Conservation (phyloP, 1,284 basidiomycete genomes). For the Coniferiporia weirii region DNA sequence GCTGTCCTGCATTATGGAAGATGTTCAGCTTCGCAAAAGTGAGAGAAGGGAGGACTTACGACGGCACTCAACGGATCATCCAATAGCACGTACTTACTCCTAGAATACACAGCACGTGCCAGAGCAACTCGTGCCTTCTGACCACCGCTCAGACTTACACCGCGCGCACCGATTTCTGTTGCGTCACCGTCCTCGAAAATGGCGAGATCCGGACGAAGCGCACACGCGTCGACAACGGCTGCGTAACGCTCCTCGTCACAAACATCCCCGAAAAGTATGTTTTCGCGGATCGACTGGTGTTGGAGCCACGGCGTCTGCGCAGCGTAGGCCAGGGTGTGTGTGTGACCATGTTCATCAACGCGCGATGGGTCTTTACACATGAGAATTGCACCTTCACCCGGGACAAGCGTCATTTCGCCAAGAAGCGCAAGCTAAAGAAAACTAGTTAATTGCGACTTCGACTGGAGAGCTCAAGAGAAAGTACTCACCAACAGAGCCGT, state of each 20-base stretch:
- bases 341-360: constrained; percentile 58
- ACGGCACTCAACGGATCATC: constrained; percentile 73
- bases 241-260: constrained; percentile 62
- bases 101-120: constrained; percentile 63
- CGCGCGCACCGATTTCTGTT: constrained; percentile 50
- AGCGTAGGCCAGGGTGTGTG: constrained; percentile 76
- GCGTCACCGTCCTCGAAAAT: constrained; percentile 71
- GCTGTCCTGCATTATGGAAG: constrained; percentile 46
- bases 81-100: constrained; percentile 58
- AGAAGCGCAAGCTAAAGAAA: constrained; percentile 39
- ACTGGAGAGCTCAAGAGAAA: constrained; percentile 5
- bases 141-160: constrained; percentile 60
- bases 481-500: constrained; percentile 56
- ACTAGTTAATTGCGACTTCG: constrained; percentile 35
- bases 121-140: constrained; percentile 69
- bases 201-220: constrained; percentile 65
- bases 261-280: constrained; percentile 67
- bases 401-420: constrained; percentile 55
- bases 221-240: constrained; percentile 66
- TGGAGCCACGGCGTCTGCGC: constrained; percentile 83
- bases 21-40: background rate
- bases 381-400: constrained; percentile 39
- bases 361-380: constrained; percentile 59
- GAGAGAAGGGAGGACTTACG: constrained; percentile 33
- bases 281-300: constrained; percentile 64